These are phyloP conservation scores for Crithidia thermophila DNA, from an alignment of 208 protist genomes.

Conservation along the genomic window DNA sequence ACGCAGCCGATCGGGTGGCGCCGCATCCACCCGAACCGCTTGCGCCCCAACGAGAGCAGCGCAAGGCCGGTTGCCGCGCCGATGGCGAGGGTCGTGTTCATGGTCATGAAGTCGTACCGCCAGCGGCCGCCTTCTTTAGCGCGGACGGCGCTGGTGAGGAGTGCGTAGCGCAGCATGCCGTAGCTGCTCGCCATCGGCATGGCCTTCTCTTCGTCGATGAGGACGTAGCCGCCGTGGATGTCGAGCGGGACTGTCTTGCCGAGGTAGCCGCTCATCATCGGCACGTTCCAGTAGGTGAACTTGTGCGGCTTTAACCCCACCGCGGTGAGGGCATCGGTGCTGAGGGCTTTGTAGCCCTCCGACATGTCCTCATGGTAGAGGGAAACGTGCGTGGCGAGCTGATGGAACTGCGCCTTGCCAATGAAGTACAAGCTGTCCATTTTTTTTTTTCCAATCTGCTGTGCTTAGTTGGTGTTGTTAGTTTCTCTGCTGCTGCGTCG, in stretches of 20 bases:
- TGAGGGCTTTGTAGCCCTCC: slow-evolving; percentile 51
- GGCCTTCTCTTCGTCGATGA: slow-evolving; percentile 70
- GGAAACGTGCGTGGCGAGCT: slow-evolving; percentile 78
- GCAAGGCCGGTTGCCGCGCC: slow-evolving; percentile 48
- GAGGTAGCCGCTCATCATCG: slow-evolving; percentile 69
- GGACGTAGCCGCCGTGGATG: slow-evolving; percentile 74
- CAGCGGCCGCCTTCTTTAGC: slow-evolving; percentile 71
- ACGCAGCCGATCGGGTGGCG: slow-evolving; percentile 64
- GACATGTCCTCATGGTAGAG: slow-evolving; percentile 78
- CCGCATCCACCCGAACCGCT: slow-evolving; percentile 61
- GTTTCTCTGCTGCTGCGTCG: not conserved
- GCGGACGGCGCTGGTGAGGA: slow-evolving; percentile 63
- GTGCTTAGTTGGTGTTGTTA: too few species aligned
- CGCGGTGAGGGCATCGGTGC: slow-evolving; percentile 38
- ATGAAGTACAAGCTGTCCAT: slow-evolving; percentile 84
- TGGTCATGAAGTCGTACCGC: slow-evolving; percentile 83
- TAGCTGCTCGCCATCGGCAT: slow-evolving; percentile 56
- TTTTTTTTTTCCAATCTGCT: not conserved
- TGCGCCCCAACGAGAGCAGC: slow-evolving; percentile 47
- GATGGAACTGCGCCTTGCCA: slow-evolving; percentile 77
- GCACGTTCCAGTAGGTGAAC: slow-evolving; percentile 76
- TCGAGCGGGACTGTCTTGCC: slow-evolving; percentile 73
- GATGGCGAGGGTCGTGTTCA: slow-evolving; percentile 72
- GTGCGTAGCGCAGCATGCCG: slow-evolving; percentile 77
- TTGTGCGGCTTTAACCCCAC: slow-evolving; percentile 46